These are phyloP conservation scores for Fusarium sacchari DNA, from an alignment of 2,329 filamentous ascomycete genomes.

Conservation along the genomic window DNA sequence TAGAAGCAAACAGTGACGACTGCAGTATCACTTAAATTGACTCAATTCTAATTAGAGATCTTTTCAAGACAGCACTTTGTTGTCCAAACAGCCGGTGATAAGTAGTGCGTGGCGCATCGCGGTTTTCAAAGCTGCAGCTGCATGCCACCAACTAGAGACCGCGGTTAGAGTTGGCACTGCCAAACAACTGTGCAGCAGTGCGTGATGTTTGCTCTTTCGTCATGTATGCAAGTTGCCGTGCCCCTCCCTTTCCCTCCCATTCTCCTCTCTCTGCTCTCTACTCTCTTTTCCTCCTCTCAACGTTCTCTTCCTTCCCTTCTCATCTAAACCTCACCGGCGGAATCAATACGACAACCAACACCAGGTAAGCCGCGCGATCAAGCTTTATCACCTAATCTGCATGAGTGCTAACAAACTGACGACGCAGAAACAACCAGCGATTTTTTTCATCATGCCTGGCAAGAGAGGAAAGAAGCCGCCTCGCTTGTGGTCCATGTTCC, in stretches of 20 bases:
- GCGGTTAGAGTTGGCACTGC: background rate
- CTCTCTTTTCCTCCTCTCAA: background rate
- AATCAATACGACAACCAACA: no score
- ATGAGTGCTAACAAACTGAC: background rate
- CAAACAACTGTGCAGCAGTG: background rate
- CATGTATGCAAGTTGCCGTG: background rate
- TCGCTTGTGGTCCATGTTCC: background rate
- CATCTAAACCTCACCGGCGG: background rate
- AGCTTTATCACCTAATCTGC: background rate
- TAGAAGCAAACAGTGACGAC: background rate
- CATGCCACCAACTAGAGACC: background rate
- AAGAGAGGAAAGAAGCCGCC: background rate
- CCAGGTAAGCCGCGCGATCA: background rate
- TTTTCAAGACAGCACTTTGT: background rate
- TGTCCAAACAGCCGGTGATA: background rate
- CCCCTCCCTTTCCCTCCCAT: background rate
- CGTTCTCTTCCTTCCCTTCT: background rate
- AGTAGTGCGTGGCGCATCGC: accelerated
- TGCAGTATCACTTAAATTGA: background rate
- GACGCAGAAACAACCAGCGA: background rate
- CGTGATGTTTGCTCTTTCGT: background rate
- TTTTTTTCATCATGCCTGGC: background rate
- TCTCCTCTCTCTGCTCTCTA: background rate
- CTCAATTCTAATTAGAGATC: accelerated
- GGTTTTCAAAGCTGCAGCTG: background rate